Evolutionary conservation across 2,329 filamentous ascomycete species (phyloP).

Genomic region (Dactylonectria estremocensis): DNA sequence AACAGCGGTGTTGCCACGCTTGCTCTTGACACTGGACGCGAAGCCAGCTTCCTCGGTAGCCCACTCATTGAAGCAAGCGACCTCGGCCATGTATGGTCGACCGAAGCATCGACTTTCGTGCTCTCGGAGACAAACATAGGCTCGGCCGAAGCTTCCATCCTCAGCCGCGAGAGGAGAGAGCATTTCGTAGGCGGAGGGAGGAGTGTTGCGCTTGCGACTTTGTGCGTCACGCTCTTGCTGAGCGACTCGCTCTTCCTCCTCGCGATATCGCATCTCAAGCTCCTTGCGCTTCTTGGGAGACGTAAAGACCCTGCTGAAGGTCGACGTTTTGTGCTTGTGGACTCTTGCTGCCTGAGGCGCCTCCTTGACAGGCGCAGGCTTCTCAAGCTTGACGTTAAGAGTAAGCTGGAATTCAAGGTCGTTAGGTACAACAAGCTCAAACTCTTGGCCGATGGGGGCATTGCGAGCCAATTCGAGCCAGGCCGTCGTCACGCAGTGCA

Average conservation of each 20-base stretch:
- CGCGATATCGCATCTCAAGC: constrained; percentile 85
- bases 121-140: constrained; percentile 94
- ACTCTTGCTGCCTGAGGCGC: constrained; percentile 74
- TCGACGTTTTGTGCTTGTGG: constrained; percentile 83
- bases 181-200: constrained; percentile 87
- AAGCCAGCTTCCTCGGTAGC: constrained; percentile 86
- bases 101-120: constrained; percentile 92
- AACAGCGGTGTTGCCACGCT: constrained; percentile 80
- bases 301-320: constrained; percentile 92
- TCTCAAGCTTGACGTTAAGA: constrained; percentile 93
- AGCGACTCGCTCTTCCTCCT: constrained; percentile 83
- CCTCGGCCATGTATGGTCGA: constrained; percentile 87
- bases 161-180: constrained; percentile 88
- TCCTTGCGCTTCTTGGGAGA: constrained; percentile 98
- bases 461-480: constrained; percentile 94
- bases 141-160: constrained; percentile 93
- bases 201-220: constrained; percentile 72
- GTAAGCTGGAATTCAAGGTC: constrained; percentile 99
- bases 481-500: constrained; percentile 97
- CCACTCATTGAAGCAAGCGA: constrained; percentile 99
- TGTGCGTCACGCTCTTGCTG: constrained; percentile 75
- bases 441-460: constrained; percentile 97
- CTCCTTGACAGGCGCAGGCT: constrained; percentile 71
- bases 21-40: constrained; percentile 93
- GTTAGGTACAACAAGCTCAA: constrained; percentile 96